Evolutionary conservation across 495 filamentous ascomycete species (phyloP), one percentile per base, ranked within the genome.

Genomic region (Penicillium riverlandense): DNA sequence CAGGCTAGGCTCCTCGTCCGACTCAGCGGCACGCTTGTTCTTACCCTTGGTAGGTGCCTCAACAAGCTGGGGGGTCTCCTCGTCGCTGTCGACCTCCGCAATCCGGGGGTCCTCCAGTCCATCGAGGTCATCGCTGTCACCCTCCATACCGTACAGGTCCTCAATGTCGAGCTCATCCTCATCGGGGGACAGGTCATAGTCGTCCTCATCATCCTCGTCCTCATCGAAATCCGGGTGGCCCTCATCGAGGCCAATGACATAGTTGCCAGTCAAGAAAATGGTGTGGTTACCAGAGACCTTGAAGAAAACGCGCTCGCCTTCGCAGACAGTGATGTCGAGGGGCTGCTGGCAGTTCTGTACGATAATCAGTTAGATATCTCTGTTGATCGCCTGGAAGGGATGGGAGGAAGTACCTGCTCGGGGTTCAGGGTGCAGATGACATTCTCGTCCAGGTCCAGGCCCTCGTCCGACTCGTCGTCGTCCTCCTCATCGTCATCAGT

Each of bases 361-460:
- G 44, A 50, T 40, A 33, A 43, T 43, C 35, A 48, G 53, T 53
- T 53, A 36, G 22, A 40, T 41, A 35, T 35, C 6, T 34, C 10
- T 11, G 32, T 12, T 34, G 32, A 12, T 11, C 9, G 32, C n/a
- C n/a, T 34, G 31, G 43, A 14, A 35, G 27, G 27, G 14, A 31
- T 15, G 8, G 29, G 6, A 29, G n/a, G 39, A 50, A 74, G 52
- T 72, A 86, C 84, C 75, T 76, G 79, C 63, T 86, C 79, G 31
- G 90, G 83, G 70, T 95, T 90, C 33, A 99, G 75, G 34, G 92
- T 97, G 72, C 94, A 99, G 50, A 99, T 61, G 44, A 96, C 90
- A 50, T 83, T 85, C 67, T 95, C 84, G 62, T 96, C 88, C 41
- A 90, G 62, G 50, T 84, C 81, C 41, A 83, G 51, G 28, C 80